A percentile compares a stretch with the other conserved stretches of the same genome.
Conservation (phyloP, 768 basidiomycete species). For the Trametes villosa region DNA sequence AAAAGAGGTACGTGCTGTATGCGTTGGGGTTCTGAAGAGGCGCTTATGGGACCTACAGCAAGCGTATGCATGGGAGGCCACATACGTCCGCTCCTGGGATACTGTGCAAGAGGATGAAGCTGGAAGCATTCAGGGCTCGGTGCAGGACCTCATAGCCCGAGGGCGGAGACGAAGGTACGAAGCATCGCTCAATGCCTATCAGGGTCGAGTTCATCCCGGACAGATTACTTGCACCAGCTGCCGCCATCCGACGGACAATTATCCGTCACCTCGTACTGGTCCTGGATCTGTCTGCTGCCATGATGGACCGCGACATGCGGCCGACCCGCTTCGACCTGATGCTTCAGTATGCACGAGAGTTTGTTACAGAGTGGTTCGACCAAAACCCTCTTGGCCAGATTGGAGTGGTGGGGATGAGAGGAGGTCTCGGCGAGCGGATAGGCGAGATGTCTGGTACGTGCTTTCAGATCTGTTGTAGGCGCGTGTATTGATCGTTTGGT, state of each 20-base stretch:
- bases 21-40: not conserved
- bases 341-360: constrained; percentile 88
- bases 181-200: constrained; percentile 5
- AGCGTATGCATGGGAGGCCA: constrained; percentile 95
- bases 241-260: constrained; percentile 91
- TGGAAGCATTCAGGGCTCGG: constrained; percentile 88
- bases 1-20: constrained; percentile 47
- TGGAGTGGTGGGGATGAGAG: constrained; percentile 90
- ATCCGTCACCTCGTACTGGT: constrained; percentile 93
- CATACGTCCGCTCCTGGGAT: constrained; percentile 95
- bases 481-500: not conserved
- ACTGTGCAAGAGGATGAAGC: constrained; percentile 95
- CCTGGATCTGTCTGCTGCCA: constrained; percentile 89
- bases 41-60: constrained; percentile 47
- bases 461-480: not conserved
- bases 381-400: constrained; percentile 99
- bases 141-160: constrained; percentile 87
- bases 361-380: constrained; percentile 97
- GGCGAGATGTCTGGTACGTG: constrained; percentile 88
- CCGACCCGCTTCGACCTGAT: constrained; percentile 92
- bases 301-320: constrained; percentile 96
- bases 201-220: not conserved
- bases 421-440: constrained; percentile 88
- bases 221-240: constrained; percentile 80
- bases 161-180: constrained; percentile 74